phyloP scores from a whole-genome alignment of 164 flowering plant genomes.

The Piper betle region DNA sequence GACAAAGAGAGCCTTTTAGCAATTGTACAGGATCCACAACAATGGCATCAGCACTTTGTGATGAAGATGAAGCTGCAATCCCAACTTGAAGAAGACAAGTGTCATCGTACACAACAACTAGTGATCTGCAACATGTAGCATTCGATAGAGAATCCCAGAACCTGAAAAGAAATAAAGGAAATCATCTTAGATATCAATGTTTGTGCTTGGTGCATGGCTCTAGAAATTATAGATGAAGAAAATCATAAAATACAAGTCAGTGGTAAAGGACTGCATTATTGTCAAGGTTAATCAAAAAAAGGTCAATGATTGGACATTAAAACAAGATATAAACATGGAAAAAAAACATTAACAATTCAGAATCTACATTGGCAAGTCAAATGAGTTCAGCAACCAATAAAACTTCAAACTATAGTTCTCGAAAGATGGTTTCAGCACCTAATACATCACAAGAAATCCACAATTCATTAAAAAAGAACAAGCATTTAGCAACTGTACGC shows the following conservation, averaged over 20 bases:
- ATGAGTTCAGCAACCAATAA: too few species aligned
- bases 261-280: not conserved
- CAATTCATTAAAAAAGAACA: not conserved
- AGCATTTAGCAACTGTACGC: not conserved
- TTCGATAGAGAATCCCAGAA: constrained; percentile 67
- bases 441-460: too few species aligned
- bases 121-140: constrained; percentile 77
- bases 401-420: too few species aligned
- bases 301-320: too few species aligned
- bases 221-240: not conserved
- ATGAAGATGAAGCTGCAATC: constrained; percentile 44
- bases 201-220: not conserved
- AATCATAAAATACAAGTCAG: not conserved
- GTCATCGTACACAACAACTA: constrained; percentile 53
- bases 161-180: constrained; percentile 28
- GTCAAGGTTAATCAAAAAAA: too few species aligned
- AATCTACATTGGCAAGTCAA: too few species aligned
- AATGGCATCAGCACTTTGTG: constrained; percentile 27
- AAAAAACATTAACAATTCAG: too few species aligned
- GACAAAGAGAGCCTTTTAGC: constrained; percentile 60
- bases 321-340: too few species aligned
- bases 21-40: constrained; percentile 49
- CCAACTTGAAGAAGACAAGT: constrained; percentile 71
- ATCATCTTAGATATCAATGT: not conserved
- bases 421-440: too few species aligned